phyloP scores from a whole-genome alignment of 805 yeast genomes.

The Pichia rugopelliculosa region DNA sequence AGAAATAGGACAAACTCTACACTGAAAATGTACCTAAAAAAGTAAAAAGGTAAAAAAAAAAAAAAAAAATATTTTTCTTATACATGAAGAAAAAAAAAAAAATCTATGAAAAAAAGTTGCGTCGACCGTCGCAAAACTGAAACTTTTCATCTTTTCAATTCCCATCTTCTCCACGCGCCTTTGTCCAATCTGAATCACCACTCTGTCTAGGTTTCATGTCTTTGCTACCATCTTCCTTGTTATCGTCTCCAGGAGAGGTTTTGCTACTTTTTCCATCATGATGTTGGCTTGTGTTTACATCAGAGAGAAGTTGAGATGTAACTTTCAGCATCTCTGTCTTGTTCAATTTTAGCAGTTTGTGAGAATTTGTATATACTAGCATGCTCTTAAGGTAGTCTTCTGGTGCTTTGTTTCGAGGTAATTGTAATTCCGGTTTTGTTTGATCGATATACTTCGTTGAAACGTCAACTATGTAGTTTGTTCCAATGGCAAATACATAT shows the following conservation, averaged over 20 bases:
- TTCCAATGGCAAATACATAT: slow-evolving; percentile 65
- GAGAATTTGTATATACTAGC: slow-evolving; percentile 31
- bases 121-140: neutral
- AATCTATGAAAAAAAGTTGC: neutral
- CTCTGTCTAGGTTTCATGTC: slow-evolving; percentile 53
- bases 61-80: neutral
- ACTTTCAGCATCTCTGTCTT: neutral
- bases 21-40: neutral
- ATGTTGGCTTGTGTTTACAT: neutral
- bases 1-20: neutral
- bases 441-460: slow-evolving; percentile 54
- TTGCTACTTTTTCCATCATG: neutral
- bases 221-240: neutral
- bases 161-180: slow-evolving; percentile 74
- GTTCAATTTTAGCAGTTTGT: neutral
- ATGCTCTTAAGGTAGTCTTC: slow-evolving; percentile 33
- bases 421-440: slow-evolving; percentile 25
- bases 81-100: neutral
- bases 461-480: slow-evolving; percentile 60
- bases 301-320: slow-evolving; percentile 9
- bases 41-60: neutral
- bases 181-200: slow-evolving; percentile 72
- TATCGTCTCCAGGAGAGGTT: too few relatives aligned
- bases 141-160: neutral
- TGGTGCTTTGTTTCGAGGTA: slow-evolving; percentile 41